Evolutionary conservation across 768 basidiomycete species (phyloP), one percentile per base, ranked within the genome.

Genomic region (Grammothele lineata): DNA sequence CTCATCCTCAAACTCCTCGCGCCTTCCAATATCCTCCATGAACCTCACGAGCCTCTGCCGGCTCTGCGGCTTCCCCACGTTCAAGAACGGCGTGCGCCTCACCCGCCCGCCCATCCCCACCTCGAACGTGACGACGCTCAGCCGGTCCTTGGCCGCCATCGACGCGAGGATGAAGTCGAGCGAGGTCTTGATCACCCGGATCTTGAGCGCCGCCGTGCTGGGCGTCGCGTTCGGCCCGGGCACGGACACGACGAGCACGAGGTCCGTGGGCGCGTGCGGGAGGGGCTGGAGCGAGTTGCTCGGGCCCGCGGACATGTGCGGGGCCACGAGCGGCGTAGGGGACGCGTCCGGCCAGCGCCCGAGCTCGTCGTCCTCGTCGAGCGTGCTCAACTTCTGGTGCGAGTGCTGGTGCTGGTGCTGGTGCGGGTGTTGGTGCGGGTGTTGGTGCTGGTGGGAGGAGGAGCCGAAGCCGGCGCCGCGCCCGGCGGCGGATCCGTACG

Each of bases 101-200:
- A 98, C 87, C 45, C 74, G 71, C 0, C 93, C 93, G 1, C 82
- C 85, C 8, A 77, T 58, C 12, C 94, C 95, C 7, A 91, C 85
- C 62, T 97, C 91, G 55, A 93, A 98, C 0, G 93, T 93, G 21
- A 98, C 92, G 56, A 98, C 60, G 54, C 89, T 89, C 49, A 99
- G 60, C 4, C 96, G 79, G 60, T 97, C 96, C 57, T 76, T 81
- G 15, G 74, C 69, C 4, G 85, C 82, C 45, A 96, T 65, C 8
- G 86, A 83, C 12, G 84, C 82, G 35, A 96, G 68, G 41, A 91
- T 64, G 63, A 97, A 97, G 57, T 93, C 87, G 30, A 99, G 74
- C 0, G 93, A 86, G 8, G 85, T 76, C 60, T 84, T 85, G 70
- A 99, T 88, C 21, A 98, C 87, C 34, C 91, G 86, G 40, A 87